A percentile compares a stretch with the other conserved stretches of the same genome.
Evolutionary conservation across 208 protist genomes (phyloP).

Genomic region (Acanthamoeba divionensis): DNA sequence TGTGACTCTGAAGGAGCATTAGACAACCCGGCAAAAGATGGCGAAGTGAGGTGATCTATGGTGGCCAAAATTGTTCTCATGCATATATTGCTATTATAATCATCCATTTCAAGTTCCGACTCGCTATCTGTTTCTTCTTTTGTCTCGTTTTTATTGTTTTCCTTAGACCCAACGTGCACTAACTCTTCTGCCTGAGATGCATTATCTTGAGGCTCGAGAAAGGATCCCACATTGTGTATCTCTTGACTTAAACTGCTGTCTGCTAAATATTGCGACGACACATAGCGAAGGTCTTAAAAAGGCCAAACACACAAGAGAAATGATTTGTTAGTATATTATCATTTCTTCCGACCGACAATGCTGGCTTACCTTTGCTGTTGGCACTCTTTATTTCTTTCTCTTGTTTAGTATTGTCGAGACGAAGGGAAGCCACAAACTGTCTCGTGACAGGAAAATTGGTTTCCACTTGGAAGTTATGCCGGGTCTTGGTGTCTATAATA

Average conservation of each 20-base stretch:
- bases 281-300: constrained; percentile 54
- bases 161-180: background rate
- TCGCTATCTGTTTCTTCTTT: background rate
- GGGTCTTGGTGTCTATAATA: constrained; percentile 72
- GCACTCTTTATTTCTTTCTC: background rate
- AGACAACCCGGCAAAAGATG: background rate
- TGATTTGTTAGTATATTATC: no score
- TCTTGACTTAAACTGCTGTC: constrained; percentile 71
- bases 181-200: constrained; percentile 1
- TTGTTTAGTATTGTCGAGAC: background rate
- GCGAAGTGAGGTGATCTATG: constrained; percentile 63
- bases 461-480: constrained; percentile 68
- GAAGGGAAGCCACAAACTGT: constrained; percentile 46
- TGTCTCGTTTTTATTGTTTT: background rate
- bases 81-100: constrained; percentile 73
- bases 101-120: constrained; percentile 67
- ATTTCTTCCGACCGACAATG: background rate
- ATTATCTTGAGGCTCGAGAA: background rate
- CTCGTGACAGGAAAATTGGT: constrained; percentile 73
- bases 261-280: constrained; percentile 74
- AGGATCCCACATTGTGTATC: constrained; percentile 44
- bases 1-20: background rate
- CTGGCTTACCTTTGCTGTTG: background rate
- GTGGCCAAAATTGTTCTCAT: constrained; percentile 70
- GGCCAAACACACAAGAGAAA: background rate